Base-by-base conservation (phyloP, 1,284 basidiomycete species). In the Acaromyces ingoldii region DNA sequence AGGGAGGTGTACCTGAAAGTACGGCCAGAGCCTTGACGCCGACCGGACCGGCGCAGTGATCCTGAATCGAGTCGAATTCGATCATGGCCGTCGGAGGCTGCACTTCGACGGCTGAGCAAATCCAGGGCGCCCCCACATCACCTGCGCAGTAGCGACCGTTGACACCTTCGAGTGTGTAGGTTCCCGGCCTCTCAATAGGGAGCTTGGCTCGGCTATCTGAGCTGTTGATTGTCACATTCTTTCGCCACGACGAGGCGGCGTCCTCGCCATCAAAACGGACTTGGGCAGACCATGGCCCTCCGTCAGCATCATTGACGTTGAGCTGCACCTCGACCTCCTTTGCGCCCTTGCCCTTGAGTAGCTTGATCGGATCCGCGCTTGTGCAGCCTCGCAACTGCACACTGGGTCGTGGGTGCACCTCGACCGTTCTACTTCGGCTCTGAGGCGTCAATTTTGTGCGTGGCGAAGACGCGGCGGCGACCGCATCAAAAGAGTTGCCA, bases 1-100 rank as follows among this genome's bases (percentile, higher is more conserved):
- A 97, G 1, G 93, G 93, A 29, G 91, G 87, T 1, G 84, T 87
- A 19, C 93, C 93, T 37, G 86, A 88, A 39, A 97, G 81, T 44
- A 91, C 83, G 40, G 96, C 84, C 11, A 86, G 84, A 4, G 89
- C 89, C 24, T 86, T 86, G 45, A 93, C 87, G 7, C 93, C 93
- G 24, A 89, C 91, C 62, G 96, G 91, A 11, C 91, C 90, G 30
- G 90, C 91, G 74, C 91, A 96, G 57, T 54, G 63, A 49, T 64
- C 93, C 65, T 92, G 88, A 62, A 97, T 87, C 49, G 87, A 85
- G 67, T 85, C 86, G 82, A 91, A 91, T 72, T 86, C 83, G 60
- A 95, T 89, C 67, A 90, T 84, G 11, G 88, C 86, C 1, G 82
- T 84, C 0, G 90, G 89, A 34, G 81, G 76, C 1, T 88, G 88